phyloP scores from a whole-genome alignment of 31 red algal genomes.

The Odonthalia washingtoniensis region DNA sequence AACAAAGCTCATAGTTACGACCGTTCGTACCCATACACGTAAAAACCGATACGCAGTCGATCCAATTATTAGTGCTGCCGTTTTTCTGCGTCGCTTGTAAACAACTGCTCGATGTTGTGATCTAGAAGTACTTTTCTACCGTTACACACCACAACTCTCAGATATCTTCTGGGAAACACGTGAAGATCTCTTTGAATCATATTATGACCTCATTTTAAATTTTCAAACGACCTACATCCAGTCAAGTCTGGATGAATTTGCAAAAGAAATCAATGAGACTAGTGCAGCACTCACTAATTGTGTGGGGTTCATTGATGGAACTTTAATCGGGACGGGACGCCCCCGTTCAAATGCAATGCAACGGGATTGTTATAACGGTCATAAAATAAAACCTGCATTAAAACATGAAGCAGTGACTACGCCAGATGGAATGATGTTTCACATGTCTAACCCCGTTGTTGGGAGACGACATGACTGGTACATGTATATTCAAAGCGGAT shows the following conservation, averaged over 20 bases:
- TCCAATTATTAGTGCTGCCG: constrained; percentile 1
- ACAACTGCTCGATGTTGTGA: not conserved
- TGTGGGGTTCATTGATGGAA: constrained; percentile 11
- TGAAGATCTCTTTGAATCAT: not conserved
- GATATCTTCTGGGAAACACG: constrained; percentile 6
- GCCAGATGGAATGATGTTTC: not conserved
- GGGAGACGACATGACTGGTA: too few relatives aligned
- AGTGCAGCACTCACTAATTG: not conserved
- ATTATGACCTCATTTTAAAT: not conserved
- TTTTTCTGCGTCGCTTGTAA: not conserved
- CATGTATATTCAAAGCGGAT: too few relatives aligned
- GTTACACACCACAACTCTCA: not conserved
- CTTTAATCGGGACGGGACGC: not conserved
- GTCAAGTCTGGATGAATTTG: not conserved
- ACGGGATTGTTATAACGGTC: not conserved
- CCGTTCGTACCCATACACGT: not conserved
- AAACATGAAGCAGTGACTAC: constrained; percentile 19
- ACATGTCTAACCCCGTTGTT: not conserved
- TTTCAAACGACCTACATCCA: not conserved
- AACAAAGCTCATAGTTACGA: not conserved
- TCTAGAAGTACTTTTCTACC: not conserved
- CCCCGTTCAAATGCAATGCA: not conserved
- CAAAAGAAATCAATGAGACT: not conserved
- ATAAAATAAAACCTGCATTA: not conserved
- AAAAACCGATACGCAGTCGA: not conserved